A percentile compares a stretch with the other conserved stretches of the same genome.
These are phyloP conservation scores for Zoysia matrella DNA, from an alignment of 202 grass and related monocot genomes.

Conservation along the genomic window DNA sequence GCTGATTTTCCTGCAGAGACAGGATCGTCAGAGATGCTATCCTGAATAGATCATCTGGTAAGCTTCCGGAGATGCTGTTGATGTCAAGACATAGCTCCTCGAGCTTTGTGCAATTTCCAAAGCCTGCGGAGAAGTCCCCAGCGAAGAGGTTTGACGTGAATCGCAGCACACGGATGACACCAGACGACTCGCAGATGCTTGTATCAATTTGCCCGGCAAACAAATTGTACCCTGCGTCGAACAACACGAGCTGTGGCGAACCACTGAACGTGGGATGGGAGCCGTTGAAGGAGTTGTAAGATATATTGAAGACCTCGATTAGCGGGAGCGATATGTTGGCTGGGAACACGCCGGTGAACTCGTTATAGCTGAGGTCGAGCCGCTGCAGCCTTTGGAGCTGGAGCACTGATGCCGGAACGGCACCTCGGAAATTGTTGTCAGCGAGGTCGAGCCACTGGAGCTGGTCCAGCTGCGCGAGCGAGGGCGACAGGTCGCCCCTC, in stretches of 20 bases:
- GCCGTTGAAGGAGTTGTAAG: conserved; percentile 65
- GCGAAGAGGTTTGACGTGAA: conserved; percentile 74
- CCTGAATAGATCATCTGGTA: conserved; percentile 87
- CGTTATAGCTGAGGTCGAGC: conserved; percentile 78
- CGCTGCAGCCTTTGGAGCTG: conserved; percentile 57
- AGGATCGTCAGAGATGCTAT: conserved; percentile 68
- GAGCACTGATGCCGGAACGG: conserved; percentile 58
- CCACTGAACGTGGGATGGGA: conserved; percentile 61
- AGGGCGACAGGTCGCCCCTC: conserved; percentile 61
- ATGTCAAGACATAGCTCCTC: conserved; percentile 75
- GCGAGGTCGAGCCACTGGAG: conserved; percentile 77
- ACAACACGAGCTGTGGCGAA: conserved; percentile 50
- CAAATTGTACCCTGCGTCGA: conserved; percentile 73
- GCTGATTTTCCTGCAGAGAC: conserved; percentile 74
- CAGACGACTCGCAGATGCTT: conserved; percentile 69
- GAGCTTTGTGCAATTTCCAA: conserved; percentile 72
- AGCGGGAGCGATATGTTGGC: conserved; percentile 57
- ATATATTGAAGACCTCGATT: conserved; percentile 82
- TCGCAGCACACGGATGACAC: conserved; percentile 53
- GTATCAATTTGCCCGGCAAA: conserved; percentile 68
- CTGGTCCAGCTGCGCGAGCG: conserved; percentile 64
- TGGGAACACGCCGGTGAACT: conserved; percentile 58
- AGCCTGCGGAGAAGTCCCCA: conserved; percentile 68
- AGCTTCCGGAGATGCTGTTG: conserved; percentile 64
- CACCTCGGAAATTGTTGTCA: conserved; percentile 61